phyloP scores from a whole-genome alignment of 306 rosid species.

The Amphicarpaea edgeworthii region DNA sequence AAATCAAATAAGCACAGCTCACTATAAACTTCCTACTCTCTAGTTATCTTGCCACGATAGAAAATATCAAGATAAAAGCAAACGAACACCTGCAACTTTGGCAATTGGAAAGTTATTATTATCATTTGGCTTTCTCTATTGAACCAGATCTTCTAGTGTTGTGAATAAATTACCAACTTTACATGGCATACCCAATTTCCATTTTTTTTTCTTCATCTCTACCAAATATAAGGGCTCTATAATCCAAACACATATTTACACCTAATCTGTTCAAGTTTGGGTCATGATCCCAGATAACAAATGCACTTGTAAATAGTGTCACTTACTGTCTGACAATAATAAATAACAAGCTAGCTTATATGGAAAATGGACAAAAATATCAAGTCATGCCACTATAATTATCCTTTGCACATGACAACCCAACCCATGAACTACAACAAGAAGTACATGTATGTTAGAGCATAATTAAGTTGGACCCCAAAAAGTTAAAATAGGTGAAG shows the following conservation, averaged over 20 bases:
- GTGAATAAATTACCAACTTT: constrained; percentile 27
- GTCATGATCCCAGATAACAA: constrained; percentile 24
- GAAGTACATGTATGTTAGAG: background rate
- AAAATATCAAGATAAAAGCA: constrained; percentile 26
- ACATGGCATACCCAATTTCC: constrained; percentile 5
- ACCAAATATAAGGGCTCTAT: background rate
- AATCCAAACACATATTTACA: constrained; percentile 17
- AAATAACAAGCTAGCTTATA: constrained; percentile 9
- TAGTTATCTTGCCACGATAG: background rate
- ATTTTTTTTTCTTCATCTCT: background rate
- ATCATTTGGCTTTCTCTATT: constrained; percentile 3
- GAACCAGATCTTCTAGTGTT: constrained; percentile 5
- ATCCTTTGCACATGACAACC: constrained; percentile 5
- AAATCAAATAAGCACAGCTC: constrained; percentile 30
- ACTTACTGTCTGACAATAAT: background rate
- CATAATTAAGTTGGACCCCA: constrained; percentile 18
- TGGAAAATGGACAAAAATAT: constrained; percentile 2
- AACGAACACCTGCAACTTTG: constrained; percentile 10
- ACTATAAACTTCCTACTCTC: constrained; percentile 24
- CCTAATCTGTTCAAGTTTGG: constrained; percentile 23
- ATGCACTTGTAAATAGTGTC: background rate
- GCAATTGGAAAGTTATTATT: background rate
- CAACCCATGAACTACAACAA: background rate
- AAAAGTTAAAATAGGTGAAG: background rate
- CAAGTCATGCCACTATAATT: constrained; percentile 8